Evolutionary conservation across 441 rosid genomes (phyloP).

Genomic region (Gossypium lobatum): DNA sequence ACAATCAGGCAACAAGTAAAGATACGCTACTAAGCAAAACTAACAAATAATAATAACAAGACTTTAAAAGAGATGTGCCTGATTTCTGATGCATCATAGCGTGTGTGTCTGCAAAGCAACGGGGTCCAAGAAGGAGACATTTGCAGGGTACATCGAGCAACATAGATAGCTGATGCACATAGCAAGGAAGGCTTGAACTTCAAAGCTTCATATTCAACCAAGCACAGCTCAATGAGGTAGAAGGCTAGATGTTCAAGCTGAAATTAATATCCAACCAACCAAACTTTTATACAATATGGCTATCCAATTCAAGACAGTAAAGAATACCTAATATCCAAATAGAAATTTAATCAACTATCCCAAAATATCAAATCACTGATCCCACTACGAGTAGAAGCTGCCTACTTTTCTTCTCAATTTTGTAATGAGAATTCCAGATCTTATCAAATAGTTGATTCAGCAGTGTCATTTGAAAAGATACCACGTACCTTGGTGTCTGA

Average conservation of each 20-base stretch:
- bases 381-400: background rate
- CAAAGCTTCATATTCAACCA: constrained; percentile 78
- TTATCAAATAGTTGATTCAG: background rate
- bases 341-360: background rate
- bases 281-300: background rate
- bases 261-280: constrained; percentile 8
- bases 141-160: constrained; percentile 69
- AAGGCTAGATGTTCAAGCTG: constrained; percentile 85
- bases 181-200: constrained; percentile 72
- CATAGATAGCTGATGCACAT: constrained; percentile 84
- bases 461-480: constrained; percentile 10
- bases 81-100: constrained; percentile 52
- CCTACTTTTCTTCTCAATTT: background rate
- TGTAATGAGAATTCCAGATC: background rate
- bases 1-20: constrained; percentile 2
- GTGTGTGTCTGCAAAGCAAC: constrained; percentile 55
- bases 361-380: background rate
- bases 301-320: background rate
- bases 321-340: background rate
- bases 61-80: constrained; percentile 33
- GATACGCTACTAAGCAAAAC: background rate
- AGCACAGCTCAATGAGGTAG: constrained; percentile 74
- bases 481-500: constrained; percentile 54
- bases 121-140: constrained; percentile 70
- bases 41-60: background rate